Evolutionary conservation across 1,284 basidiomycete species (phyloP).

Genomic region (Lignosus rhinocerotis): DNA sequence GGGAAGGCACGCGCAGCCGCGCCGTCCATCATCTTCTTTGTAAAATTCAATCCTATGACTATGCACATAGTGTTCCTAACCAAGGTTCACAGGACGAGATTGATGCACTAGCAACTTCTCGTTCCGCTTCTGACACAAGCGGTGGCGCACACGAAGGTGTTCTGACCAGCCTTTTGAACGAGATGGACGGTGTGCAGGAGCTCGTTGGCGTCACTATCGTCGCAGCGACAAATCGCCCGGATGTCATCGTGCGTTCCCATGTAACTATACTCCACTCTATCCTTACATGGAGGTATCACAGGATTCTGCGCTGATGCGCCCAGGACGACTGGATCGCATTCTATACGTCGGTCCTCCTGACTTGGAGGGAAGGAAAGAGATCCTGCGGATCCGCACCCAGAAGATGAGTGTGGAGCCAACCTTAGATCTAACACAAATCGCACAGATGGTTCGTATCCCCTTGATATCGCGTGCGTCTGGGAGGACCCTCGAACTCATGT

Average conservation of each 20-base stretch:
- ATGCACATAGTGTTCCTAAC: no score
- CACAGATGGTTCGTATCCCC: constrained; percentile 51
- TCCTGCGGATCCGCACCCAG: constrained; percentile 75
- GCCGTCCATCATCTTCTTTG: constrained; percentile 96
- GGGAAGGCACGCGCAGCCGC: constrained; percentile 91
- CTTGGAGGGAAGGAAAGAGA: constrained; percentile 75
- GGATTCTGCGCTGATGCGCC: constrained; percentile 95
- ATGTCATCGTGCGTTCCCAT: constrained; percentile 73
- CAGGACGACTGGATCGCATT: constrained; percentile 93
- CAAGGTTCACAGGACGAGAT: constrained; percentile 81
- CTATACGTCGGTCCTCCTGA: constrained; percentile 95
- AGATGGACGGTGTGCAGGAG: constrained; percentile 98
- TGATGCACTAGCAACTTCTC: constrained; percentile 86
- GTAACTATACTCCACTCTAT: neutral
- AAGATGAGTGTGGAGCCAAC: constrained; percentile 81
- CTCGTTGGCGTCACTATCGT: constrained; percentile 91
- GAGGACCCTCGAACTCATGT: neutral
- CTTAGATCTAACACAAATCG: constrained; percentile 72
- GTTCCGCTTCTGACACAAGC: constrained; percentile 63
- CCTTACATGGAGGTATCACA: constrained; percentile 32
- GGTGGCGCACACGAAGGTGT: constrained; percentile 79
- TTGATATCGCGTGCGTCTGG: neutral
- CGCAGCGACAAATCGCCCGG: constrained; percentile 95
- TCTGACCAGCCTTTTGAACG: constrained; percentile 91
- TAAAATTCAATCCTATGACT: constrained; percentile 40